phyloP scores from a whole-genome alignment of 139 green algal genomes.

The Gonium pectorale region DNA sequence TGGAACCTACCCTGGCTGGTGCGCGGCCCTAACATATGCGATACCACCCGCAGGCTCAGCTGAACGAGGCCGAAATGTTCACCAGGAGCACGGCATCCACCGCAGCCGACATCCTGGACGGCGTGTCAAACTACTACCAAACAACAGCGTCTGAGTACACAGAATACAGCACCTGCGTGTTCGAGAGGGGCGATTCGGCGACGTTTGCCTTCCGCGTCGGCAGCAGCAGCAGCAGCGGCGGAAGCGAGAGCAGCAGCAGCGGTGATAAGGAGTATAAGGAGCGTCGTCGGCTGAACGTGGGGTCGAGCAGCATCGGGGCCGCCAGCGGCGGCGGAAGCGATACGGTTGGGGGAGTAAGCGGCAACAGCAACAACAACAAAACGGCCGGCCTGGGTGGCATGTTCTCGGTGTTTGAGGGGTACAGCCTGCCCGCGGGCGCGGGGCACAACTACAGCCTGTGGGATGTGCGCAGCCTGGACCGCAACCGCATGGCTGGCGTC shows the following conservation, averaged over 20 bases:
- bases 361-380: too few relatives aligned
- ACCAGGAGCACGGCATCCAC: too few relatives aligned
- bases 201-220: neutral
- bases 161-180: neutral
- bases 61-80: constrained; percentile 10
- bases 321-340: too few relatives aligned
- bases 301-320: too few relatives aligned
- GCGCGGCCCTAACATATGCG: too few relatives aligned
- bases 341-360: too few relatives aligned
- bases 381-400: too few relatives aligned
- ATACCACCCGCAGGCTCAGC: neutral
- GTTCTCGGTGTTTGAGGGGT: constrained; percentile 13
- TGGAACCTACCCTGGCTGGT: too few relatives aligned
- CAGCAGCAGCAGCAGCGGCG: too few relatives aligned
- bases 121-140: neutral
- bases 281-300: too few relatives aligned
- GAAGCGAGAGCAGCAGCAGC: too few relatives aligned
- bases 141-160: neutral
- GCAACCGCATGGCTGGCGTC: neutral
- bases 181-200: neutral
- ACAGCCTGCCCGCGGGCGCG: neutral
- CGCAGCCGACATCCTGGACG: neutral
- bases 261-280: too few relatives aligned
- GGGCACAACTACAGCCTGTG: constrained; percentile 21
- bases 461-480: neutral